Percentiles rank a stretch among this genome's conserved stretches.
These are phyloP conservation scores for Garcia nutans DNA, from an alignment of 345 rosid genomes.

Conservation along the genomic window DNA sequence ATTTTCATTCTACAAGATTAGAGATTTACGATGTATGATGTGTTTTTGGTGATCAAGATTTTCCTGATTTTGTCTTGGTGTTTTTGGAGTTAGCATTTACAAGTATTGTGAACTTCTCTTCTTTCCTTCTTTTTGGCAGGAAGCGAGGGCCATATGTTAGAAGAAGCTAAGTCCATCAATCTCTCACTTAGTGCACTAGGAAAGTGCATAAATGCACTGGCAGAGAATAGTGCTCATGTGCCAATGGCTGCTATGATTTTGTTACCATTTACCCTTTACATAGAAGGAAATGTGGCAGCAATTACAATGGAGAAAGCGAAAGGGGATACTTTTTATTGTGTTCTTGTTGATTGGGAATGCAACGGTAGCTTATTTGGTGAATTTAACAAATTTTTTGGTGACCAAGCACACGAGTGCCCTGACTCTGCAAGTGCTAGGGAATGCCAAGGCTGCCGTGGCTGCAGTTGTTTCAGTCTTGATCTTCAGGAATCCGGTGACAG, in stretches of 20 bases:
- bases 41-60: background rate
- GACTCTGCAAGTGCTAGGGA: constrained; percentile 95
- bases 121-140: constrained; percentile 17
- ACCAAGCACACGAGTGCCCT: constrained; percentile 97
- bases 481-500: constrained; percentile 90
- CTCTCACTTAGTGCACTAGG: constrained; percentile 28
- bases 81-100: background rate
- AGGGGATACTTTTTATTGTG: constrained; percentile 58
- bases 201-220: constrained; percentile 34
- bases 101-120: background rate
- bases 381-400: constrained; percentile 91
- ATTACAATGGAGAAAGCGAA: constrained; percentile 71
- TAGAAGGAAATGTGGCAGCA: constrained; percentile 86
- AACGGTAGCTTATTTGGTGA: constrained; percentile 94
- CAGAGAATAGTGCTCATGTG: constrained; percentile 45
- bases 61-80: background rate
- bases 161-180: constrained; percentile 37
- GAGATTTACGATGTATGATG: background rate
- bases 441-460: constrained; percentile 97
- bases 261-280: constrained; percentile 80
- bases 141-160: constrained; percentile 39
- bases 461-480: constrained; percentile 90
- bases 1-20: background rate
- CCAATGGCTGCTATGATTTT: constrained; percentile 94
- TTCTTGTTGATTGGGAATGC: constrained; percentile 84